Conservation (phyloP, 2,329 filamentous ascomycete species). For the Dothideomycetes sp. region DNA sequence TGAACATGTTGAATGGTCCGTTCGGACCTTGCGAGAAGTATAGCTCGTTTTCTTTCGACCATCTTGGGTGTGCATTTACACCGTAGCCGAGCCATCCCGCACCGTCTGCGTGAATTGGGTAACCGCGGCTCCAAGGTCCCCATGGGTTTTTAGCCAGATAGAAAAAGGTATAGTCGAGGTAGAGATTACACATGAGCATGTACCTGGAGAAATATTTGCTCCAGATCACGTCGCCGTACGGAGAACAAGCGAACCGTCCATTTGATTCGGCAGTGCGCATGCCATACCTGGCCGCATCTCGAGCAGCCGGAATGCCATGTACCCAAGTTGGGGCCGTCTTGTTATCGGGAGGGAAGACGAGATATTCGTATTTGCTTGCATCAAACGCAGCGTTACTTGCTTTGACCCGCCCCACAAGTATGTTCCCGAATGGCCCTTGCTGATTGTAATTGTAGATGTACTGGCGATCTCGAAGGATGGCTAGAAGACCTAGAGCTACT, state of each 20-base stretch:
- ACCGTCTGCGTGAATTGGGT: not conserved
- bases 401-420: slow-evolving; percentile 9
- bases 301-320: not conserved
- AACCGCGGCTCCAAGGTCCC: slow-evolving; percentile 9
- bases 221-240: slow-evolving; percentile 11
- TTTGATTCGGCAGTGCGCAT: slow-evolving; percentile 2
- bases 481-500: slow-evolving; percentile 2
- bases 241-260: slow-evolving; percentile 4
- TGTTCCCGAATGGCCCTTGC: slow-evolving; percentile 9
- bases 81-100: slow-evolving; percentile 3
- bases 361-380: slow-evolving; percentile 10
- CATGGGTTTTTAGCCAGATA: slow-evolving; percentile 9
- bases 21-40: slow-evolving; percentile 11
- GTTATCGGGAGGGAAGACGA: not conserved
- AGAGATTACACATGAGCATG: slow-evolving; percentile 11
- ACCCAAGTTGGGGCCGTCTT: not conserved
- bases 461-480: not conserved
- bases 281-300: not conserved
- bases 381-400: slow-evolving; percentile 8
- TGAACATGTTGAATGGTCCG: slow-evolving; percentile 12
- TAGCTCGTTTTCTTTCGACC: slow-evolving; percentile 3
- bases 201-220: slow-evolving; percentile 7
- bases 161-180: slow-evolving; percentile 1
- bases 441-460: slow-evolving; percentile 13
- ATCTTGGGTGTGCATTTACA: slow-evolving; percentile 6